These are phyloP conservation scores for Globisporangium paroecandrum DNA, from an alignment of 352 stramenopile genomes.

Conservation along the genomic window DNA sequence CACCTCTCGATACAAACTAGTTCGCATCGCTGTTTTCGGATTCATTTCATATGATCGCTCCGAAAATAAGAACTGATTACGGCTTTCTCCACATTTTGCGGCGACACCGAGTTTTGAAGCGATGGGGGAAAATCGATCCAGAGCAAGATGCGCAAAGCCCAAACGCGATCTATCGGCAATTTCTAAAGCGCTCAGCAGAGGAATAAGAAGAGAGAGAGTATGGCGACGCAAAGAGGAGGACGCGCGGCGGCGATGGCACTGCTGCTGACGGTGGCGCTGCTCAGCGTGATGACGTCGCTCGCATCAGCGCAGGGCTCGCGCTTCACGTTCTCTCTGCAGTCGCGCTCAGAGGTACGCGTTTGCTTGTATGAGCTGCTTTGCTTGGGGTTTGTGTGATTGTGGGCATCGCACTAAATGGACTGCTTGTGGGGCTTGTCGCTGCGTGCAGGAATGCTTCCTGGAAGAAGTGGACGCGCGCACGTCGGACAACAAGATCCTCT, in stretches of 20 bases:
- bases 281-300: constrained; percentile 18
- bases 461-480: constrained; percentile 54
- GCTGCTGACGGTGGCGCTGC: constrained; percentile 17
- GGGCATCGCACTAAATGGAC: not conserved
- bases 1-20: no score
- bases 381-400: not conserved
- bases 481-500: constrained; percentile 57
- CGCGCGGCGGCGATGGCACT: constrained; percentile 12
- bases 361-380: not conserved
- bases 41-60: no score
- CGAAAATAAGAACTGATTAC: no score
- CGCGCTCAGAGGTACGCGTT: constrained; percentile 31
- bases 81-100: no score
- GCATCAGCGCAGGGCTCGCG: constrained; percentile 28
- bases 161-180: constrained; percentile 9
- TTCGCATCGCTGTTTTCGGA: no score
- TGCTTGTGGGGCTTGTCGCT: not conserved
- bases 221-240: constrained; percentile 8
- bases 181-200: not conserved
- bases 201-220: constrained; percentile 2
- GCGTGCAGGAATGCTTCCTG: constrained; percentile 50
- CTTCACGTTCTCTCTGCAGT: constrained; percentile 47
- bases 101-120: no score
- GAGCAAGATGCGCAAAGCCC: not conserved
- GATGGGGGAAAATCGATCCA: not conserved